Evolutionary conservation across 2,329 filamentous ascomycete genomes (phyloP), one percentile per base, ranked within the genome.

Genomic region (Chalaropsis thielavioides): DNA sequence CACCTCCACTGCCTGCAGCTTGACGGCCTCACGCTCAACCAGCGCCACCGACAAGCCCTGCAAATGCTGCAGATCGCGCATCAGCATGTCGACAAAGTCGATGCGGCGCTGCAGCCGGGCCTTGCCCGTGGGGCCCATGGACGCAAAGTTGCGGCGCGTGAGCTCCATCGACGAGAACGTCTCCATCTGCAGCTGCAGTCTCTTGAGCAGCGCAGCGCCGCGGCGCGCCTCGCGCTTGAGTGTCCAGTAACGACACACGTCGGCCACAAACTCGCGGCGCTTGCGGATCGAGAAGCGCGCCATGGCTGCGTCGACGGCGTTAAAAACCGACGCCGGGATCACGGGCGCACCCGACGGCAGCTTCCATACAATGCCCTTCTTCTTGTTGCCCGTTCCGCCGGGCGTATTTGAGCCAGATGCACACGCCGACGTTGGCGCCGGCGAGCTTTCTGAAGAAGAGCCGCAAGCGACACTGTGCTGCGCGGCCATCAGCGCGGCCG

Each of bases 141-240:
- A 87, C n/a, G 88, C 88, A 75, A 96, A 99, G 74, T 97, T 92
- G 67, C 94, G 87, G 63, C 94, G 83, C 1, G 94, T 96, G 69
- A 99, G 86, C 75, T 99, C 94, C 88, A 96, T 96, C 0, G 91
- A 96, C 6, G 92, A 92, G 74, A 97, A 99, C 0, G 90, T 90
- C 74, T 97, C 92, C 81, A 96, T 88, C 74, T 96, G 92, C 66
- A 97, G 77, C 73, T 99, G 94, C 22, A 99, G 80, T 43, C 94
- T 85, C 76, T 97, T 97, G 67, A 99, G 81, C 64, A 99, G 79
- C 3, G 94, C 90, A 38, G 94, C 94, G 59, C 94, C 94, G 66
- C 94, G 83, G 41, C 94, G 85, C 68, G 92, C 89, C 74, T 99
- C 94, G 65, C 94, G 85, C 77, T 99, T 99, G 68, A 99, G 76